Evolutionary conservation across 2,329 filamentous ascomycete species (phyloP), one percentile per base, ranked within the genome.

Genomic region (Fusarium goolgardi): DNA sequence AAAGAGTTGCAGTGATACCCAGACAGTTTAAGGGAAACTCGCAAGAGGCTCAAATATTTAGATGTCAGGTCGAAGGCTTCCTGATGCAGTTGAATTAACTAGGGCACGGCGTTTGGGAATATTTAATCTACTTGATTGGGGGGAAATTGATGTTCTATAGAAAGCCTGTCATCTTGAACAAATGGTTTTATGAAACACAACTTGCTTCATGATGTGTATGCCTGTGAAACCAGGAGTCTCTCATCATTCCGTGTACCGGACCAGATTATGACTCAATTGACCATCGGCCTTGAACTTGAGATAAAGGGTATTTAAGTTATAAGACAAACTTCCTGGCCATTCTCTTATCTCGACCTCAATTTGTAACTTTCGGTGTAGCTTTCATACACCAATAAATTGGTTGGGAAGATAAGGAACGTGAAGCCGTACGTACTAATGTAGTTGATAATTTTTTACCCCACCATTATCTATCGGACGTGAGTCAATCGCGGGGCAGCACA

Each of bases 401-500:
- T 39, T 51, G 32, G 16, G 9, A 43, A 65, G 61, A 65, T 65
- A 65, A 61, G 29, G 39, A 29, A 29, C 27, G 4, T 11, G 27
- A 11, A 29, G 27, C 34, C 13, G 65, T 67, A 65, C 69, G 65
- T 67, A 67, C 27, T 29, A 29, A 29, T 10, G 27, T 29, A 11
- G 27, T 11, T 29, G 27, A 64, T 44, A 64, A 55, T 68, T 69
- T 67, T 69, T 60, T 49, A 68, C 60, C 60, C 65, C 64, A 65
- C 65, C 65, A 69, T 68, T 61, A 67, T 68, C 27, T 29, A 29
- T 11, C 27, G 10, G 10, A 29, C 64, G 65, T 67, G 65, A 67
- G 59, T 67, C 65, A 68, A 69, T 56, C 65, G 65, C 65, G 65
- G 65, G 65, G 65, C 65, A 68, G 34, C 40, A 63, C 27, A 65